Percentiles rank a stretch among this genome's conserved stretches.
phyloP scores from a whole-genome alignment of 139 green algal genomes.

The Closterium sp. region DNA sequence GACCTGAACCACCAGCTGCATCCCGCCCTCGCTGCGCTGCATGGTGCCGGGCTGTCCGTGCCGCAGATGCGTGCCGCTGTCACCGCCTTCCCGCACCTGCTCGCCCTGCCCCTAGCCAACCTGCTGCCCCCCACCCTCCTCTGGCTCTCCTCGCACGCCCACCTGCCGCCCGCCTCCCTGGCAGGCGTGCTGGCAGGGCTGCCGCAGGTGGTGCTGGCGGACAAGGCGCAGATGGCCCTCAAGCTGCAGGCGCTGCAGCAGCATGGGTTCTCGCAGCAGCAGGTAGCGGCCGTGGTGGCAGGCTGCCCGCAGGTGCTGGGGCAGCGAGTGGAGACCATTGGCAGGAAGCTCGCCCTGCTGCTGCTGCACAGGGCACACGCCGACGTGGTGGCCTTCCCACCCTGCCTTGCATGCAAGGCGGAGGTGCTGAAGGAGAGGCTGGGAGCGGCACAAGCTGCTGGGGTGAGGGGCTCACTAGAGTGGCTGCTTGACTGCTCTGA shows the following conservation, averaged over 20 bases:
- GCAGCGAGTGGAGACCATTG: not conserved
- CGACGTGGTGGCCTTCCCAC: constrained; percentile 26
- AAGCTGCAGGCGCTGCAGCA: not conserved
- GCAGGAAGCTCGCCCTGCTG: constrained; percentile 23
- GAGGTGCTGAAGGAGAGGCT: not conserved
- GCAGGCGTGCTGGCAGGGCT: not conserved
- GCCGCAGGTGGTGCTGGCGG: constrained; percentile 26
- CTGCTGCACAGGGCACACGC: constrained; percentile 6
- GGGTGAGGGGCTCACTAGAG: not conserved
- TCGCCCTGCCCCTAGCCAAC: not conserved
- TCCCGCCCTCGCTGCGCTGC: not conserved
- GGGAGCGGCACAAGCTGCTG: not conserved
- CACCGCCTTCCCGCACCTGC: constrained; percentile 9
- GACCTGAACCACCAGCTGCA: constrained; percentile 7
- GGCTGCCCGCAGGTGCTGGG: constrained; percentile 20
- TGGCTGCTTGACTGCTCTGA: constrained; percentile 29
- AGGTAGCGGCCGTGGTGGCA: constrained; percentile 10
- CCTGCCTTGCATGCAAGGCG: not conserved
- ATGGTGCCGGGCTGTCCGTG: not conserved
- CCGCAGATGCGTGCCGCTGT: constrained; percentile 3
- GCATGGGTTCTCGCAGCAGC: constrained; percentile 11
- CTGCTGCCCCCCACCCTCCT: not conserved
- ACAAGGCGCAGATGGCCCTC: not conserved
- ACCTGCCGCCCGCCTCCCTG: not conserved
- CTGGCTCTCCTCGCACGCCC: constrained; percentile 9